Conservation (phyloP, 139 green algal species). For the Chlamydomonas sphaeroides region DNA sequence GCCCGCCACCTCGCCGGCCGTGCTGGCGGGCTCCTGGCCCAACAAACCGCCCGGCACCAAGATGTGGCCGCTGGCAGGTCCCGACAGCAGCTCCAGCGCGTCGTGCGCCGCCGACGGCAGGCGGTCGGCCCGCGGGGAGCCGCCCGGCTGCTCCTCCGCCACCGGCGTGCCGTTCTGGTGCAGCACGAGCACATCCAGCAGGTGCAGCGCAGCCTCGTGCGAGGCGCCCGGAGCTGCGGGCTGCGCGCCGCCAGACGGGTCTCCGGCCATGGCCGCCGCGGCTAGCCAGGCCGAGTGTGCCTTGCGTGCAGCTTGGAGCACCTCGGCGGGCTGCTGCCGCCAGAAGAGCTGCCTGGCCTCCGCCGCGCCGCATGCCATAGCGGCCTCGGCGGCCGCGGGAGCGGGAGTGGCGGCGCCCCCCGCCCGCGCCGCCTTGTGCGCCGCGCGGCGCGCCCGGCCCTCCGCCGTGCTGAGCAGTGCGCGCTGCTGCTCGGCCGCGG, state of each 20-base stretch:
- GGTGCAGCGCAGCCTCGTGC: background rate
- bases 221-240: background rate
- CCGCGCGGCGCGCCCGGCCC: background rate
- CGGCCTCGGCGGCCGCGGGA: background rate
- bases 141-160: too few relatives aligned
- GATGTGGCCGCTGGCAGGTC: too few relatives aligned
- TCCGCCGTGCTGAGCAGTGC: background rate
- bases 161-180: too few relatives aligned
- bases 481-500: background rate
- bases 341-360: slow-evolving; percentile 15
- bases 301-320: background rate
- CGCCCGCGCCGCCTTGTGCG: background rate
- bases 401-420: background rate
- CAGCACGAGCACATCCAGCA: too few relatives aligned
- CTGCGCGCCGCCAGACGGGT: background rate
- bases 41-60: too few relatives aligned
- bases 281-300: slow-evolving; percentile 1
- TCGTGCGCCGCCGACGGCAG: too few relatives aligned
- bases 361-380: background rate
- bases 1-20: too few relatives aligned
- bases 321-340: background rate
- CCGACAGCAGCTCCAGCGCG: too few relatives aligned
- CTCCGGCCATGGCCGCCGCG: too few relatives aligned
- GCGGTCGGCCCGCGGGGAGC: too few relatives aligned
- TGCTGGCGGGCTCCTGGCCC: too few relatives aligned